These are phyloP conservation scores for Tetradesmus lagerheimii DNA, from an alignment of 139 green algal species.

Conservation along the genomic window DNA sequence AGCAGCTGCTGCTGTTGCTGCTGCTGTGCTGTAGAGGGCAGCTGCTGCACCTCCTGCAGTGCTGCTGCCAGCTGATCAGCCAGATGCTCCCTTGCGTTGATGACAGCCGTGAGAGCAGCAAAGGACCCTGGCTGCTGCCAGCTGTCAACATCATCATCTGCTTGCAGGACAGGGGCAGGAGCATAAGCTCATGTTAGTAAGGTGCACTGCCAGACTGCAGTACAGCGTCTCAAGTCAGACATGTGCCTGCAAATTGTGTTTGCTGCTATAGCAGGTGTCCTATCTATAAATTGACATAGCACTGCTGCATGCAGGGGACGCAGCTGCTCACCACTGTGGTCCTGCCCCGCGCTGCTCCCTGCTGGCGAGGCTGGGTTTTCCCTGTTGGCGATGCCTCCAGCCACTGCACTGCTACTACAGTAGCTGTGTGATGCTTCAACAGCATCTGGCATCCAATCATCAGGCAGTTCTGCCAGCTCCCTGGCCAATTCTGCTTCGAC, in stretches of 20 bases:
- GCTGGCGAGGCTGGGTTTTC: neutral
- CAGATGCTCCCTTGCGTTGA: conserved; percentile 8
- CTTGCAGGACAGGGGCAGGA: neutral
- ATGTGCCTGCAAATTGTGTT: neutral
- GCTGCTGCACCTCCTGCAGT: neutral
- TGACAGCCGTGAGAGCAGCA: neutral
- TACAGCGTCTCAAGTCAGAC: neutral
- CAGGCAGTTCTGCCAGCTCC: conserved; percentile 26
- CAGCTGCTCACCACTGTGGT: neutral
- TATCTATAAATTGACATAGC: no score
- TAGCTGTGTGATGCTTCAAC: neutral
- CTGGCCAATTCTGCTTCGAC: conserved; percentile 29
- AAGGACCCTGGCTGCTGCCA: conserved; percentile 8
- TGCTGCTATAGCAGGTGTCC: no score
- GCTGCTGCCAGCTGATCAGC: conserved; percentile 3
- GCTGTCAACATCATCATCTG: neutral
- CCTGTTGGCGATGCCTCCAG: neutral
- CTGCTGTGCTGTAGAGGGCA: neutral
- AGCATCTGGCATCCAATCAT: neutral
- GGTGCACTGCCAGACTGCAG: neutral
- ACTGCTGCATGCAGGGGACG: neutral
- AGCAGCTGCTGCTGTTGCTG: neutral
- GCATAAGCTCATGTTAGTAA: neutral
- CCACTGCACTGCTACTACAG: neutral
- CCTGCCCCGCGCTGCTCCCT: neutral